Base-by-base conservation (phyloP, 306 rosid genomes). In the Ochetophila trinervis region DNA sequence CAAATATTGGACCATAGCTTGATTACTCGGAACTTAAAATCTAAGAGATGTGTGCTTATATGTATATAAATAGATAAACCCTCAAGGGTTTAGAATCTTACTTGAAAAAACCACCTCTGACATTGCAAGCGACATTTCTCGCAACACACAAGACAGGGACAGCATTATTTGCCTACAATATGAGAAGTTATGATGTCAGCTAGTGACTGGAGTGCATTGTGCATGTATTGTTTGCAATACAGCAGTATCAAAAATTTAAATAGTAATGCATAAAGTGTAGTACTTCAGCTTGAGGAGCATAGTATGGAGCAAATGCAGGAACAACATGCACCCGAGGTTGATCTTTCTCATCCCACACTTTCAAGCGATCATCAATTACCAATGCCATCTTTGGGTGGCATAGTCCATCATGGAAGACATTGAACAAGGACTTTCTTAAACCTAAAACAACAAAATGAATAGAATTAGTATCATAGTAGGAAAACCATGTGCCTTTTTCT, bases 291-390 rank as follows among this genome's bases (percentile, higher is more conserved):
- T 88, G 96, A 77, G 97, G 99, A 68, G 97, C 95, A 71, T 86
- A 90, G 80, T 94, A 94, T 42, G 99, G 99, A 32, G 99, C 95
- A 86, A 90, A 94, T 63, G 97, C 99, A 78, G 99, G 99, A 60
- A 94, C 99, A 65, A 94, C 99, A 68, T 94, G 99, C 63, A 94
- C 99, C 73, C 97, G 82, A 20, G 99, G 87, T 82, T 94, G 99
- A 76, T 94, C 99, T 74, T 74, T 90, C 76, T 94, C 99, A 78
- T 94, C 96, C 99, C 99, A 94, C 53, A 94, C 99, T 85, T 88
- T 94, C 88, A 90, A 82, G 78, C 99, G 99, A 83, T 94, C 99
- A 71, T 94, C 99, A 80, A 94, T 90, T 36, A 90, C 99, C 77
- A 94, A 74, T 9, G 99, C 90, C 91, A 85, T 90, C 86, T 90